Conservation (phyloP, 2,329 filamentous ascomycete genomes). For the Colletotrichum plurivorum region DNA sequence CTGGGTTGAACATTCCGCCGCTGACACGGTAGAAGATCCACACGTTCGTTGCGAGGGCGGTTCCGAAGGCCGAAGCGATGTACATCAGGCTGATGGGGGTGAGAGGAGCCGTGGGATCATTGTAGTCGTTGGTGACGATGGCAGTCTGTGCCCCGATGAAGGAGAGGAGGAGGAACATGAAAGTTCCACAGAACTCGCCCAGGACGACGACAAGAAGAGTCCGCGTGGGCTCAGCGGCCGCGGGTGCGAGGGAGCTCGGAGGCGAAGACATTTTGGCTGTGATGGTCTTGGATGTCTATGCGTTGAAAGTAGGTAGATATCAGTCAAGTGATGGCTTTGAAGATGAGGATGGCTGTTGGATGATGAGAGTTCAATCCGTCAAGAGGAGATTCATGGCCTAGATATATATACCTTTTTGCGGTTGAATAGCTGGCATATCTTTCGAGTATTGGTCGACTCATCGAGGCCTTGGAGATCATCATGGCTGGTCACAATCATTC, state of each 20-base stretch:
- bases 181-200: slow-evolving; percentile 67
- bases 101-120: slow-evolving; percentile 23
- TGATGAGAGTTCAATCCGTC: too few relatives aligned
- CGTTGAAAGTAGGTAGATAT: not conserved
- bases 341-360: too few relatives aligned
- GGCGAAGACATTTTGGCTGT: not conserved
- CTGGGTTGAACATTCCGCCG: slow-evolving; percentile 65
- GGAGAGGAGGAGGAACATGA: slow-evolving; percentile 64
- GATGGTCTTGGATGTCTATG: not conserved
- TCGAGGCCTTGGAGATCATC: too few relatives aligned
- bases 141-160: slow-evolving; percentile 58
- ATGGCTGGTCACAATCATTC: too few relatives aligned
- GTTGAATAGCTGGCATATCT: too few relatives aligned
- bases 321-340: too few relatives aligned
- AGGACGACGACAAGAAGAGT: slow-evolving; percentile 57
- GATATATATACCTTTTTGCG: too few relatives aligned
- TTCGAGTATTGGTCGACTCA: too few relatives aligned
- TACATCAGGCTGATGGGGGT: slow-evolving; percentile 52
- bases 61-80: slow-evolving; percentile 64
- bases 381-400: too few relatives aligned
- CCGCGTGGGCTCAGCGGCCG: slow-evolving; percentile 35
- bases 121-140: slow-evolving; percentile 49
- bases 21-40: slow-evolving; percentile 71
- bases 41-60: slow-evolving; percentile 65
- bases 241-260: not conserved